Conservation (phyloP, 768 basidiomycete genomes). For the Hericium alpestre region DNA sequence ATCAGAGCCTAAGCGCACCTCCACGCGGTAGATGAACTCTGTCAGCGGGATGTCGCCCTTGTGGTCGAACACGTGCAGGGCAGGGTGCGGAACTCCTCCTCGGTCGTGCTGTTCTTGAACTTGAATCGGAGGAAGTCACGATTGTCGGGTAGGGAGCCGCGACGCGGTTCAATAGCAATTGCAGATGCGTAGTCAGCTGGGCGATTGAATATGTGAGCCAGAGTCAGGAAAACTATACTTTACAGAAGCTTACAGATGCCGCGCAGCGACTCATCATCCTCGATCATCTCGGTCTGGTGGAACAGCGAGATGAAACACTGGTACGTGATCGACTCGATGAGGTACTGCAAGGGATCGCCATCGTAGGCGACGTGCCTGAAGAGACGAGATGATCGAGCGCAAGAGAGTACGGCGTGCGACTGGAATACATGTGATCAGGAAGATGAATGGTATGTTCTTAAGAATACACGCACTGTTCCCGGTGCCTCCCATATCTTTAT, state of each 20-base stretch:
- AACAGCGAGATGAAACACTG: conserved; percentile 87
- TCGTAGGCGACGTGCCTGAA: conserved; percentile 74
- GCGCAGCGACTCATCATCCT: conserved; percentile 46
- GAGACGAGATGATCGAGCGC: conserved; percentile 56
- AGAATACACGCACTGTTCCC: conserved; percentile 51
- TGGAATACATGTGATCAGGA: conserved; percentile 19
- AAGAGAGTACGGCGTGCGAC: conserved; percentile 78
- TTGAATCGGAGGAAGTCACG: conserved; percentile 77
- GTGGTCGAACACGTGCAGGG: conserved; percentile 71
- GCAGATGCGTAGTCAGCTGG: conserved; percentile 67
- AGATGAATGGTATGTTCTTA: background rate
- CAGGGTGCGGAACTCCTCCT: conserved; percentile 50
- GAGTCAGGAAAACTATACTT: background rate
- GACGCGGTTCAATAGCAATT: conserved; percentile 68
- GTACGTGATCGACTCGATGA: conserved; percentile 73
- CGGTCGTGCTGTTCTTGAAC: conserved; percentile 72
- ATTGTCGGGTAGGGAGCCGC: conserved; percentile 61
- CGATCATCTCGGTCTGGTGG: conserved; percentile 57
- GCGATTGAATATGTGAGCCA: background rate
- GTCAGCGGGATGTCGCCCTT: conserved; percentile 69
- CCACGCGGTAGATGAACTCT: conserved; percentile 74
- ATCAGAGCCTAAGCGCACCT: conserved; percentile 34
- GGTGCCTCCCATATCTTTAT: conserved; percentile 47
- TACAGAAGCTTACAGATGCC: conserved; percentile 52
- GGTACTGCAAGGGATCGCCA: conserved; percentile 69